Conservation (phyloP, 352 stramenopile species). For the Globisporangium cystogenes region DNA sequence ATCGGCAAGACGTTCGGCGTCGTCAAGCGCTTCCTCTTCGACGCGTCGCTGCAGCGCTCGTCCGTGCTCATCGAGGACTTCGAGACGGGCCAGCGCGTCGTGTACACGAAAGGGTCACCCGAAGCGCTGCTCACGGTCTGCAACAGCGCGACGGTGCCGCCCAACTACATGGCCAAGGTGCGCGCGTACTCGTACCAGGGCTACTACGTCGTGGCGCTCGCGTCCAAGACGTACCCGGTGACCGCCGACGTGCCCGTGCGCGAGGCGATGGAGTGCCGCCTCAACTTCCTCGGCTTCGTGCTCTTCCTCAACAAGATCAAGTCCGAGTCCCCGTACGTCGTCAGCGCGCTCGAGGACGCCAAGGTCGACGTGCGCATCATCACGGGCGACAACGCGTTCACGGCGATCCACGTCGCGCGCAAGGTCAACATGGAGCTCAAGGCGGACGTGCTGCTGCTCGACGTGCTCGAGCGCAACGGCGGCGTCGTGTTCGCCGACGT, state of each 20-base stretch:
- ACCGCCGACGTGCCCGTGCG: slow-evolving; percentile 41
- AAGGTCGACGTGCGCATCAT: slow-evolving; percentile 84
- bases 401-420: slow-evolving; percentile 60
- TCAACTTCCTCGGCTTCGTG: slow-evolving; percentile 81
- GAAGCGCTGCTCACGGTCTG: slow-evolving; percentile 65
- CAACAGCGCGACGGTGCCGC: slow-evolving; percentile 46
- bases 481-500: slow-evolving; percentile 52
- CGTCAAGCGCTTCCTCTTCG: slow-evolving; percentile 67
- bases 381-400: slow-evolving; percentile 85
- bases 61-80: slow-evolving; percentile 70
- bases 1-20: slow-evolving; percentile 67
- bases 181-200: slow-evolving; percentile 69
- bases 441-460: slow-evolving; percentile 42
- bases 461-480: slow-evolving; percentile 12
- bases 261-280: slow-evolving; percentile 69
- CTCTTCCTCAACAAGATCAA: slow-evolving; percentile 91
- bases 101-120: slow-evolving; percentile 68
- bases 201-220: slow-evolving; percentile 78
- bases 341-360: slow-evolving; percentile 67
- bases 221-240: slow-evolving; percentile 50
- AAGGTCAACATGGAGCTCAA: slow-evolving; percentile 75
- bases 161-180: slow-evolving; percentile 59
- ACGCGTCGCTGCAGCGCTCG: slow-evolving; percentile 60
- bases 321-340: slow-evolving; percentile 73
- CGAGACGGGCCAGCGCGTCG: slow-evolving; percentile 47